phyloP scores from a whole-genome alignment of 768 basidiomycete species.

The Solioccasus polychromus region DNA sequence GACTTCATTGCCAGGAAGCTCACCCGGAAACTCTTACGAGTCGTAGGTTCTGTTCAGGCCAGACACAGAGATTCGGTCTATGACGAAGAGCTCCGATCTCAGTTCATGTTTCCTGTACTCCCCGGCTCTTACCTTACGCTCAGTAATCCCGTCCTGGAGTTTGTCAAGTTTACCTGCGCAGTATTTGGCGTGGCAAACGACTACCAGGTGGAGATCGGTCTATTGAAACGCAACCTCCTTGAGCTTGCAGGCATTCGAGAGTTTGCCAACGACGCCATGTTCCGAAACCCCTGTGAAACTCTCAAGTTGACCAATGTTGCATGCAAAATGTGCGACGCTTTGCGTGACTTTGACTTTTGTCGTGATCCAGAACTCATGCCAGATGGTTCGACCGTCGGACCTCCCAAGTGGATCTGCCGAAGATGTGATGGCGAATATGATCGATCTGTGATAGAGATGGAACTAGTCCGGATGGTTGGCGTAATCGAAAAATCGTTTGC shows the following conservation, averaged over 20 bases:
- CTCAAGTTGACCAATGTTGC: constrained; percentile 83
- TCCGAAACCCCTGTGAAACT: constrained; percentile 90
- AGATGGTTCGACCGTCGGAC: constrained; percentile 43
- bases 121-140: constrained; percentile 83
- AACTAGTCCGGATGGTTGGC: constrained; percentile 74
- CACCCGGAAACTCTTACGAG: constrained; percentile 74
- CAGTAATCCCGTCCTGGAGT: constrained; percentile 81
- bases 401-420: constrained; percentile 64
- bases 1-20: constrained; percentile 79
- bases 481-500: constrained; percentile 70
- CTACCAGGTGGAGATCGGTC: constrained; percentile 81
- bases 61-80: constrained; percentile 58
- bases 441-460: constrained; percentile 80
- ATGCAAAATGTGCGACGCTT: constrained; percentile 79
- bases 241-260: constrained; percentile 85
- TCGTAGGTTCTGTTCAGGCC: constrained; percentile 60
- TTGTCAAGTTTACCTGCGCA: constrained; percentile 84
- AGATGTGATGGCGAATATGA: constrained; percentile 87
- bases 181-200: constrained; percentile 77
- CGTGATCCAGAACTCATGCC: constrained; percentile 84
- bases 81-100: constrained; percentile 48
- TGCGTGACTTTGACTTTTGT: constrained; percentile 94
- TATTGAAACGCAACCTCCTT: constrained; percentile 85
- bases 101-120: constrained; percentile 79
- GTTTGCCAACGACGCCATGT: constrained; percentile 80